Conservation (phyloP, 2,329 filamentous ascomycete species). For the Ilyonectria robusta region DNA sequence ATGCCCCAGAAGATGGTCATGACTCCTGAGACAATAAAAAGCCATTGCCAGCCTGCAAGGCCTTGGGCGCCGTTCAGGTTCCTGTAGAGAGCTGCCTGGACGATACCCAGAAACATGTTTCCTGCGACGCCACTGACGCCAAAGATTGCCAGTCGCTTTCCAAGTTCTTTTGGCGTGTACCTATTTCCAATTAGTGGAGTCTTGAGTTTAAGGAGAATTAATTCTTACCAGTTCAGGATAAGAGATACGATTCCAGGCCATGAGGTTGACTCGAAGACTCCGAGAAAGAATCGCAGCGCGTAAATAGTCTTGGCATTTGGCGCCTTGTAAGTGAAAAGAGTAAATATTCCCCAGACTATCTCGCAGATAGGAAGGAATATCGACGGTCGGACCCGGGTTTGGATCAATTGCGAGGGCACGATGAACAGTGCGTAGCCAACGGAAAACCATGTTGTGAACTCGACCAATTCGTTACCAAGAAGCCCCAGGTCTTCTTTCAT, state of each 20-base stretch:
- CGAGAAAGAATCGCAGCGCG: slow-evolving; percentile 40
- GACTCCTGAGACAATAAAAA: slow-evolving; percentile 39
- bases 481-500: slow-evolving; percentile 41
- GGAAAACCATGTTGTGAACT: slow-evolving; percentile 46
- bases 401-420: slow-evolving; percentile 40
- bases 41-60: slow-evolving; percentile 44
- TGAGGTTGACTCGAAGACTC: slow-evolving; percentile 42
- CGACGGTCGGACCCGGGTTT: slow-evolving; percentile 41
- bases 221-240: slow-evolving; percentile 40
- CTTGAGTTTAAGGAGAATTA: neutral
- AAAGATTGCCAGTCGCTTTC: slow-evolving; percentile 43
- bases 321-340: slow-evolving; percentile 36
- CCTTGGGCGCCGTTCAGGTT: slow-evolving; percentile 40
- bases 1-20: slow-evolving; percentile 44
- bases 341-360: slow-evolving; percentile 42
- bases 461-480: slow-evolving; percentile 39
- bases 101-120: slow-evolving; percentile 45
- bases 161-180: slow-evolving; percentile 40
- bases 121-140: slow-evolving; percentile 43
- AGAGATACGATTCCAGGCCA: slow-evolving; percentile 43
- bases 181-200: slow-evolving; percentile 3
- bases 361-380: slow-evolving; percentile 40
- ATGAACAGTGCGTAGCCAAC: slow-evolving; percentile 44
- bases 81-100: slow-evolving; percentile 39
- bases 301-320: slow-evolving; percentile 36